phyloP scores from a whole-genome alignment of 2,329 filamentous ascomycete genomes.

The Aureobasidium sp. region DNA sequence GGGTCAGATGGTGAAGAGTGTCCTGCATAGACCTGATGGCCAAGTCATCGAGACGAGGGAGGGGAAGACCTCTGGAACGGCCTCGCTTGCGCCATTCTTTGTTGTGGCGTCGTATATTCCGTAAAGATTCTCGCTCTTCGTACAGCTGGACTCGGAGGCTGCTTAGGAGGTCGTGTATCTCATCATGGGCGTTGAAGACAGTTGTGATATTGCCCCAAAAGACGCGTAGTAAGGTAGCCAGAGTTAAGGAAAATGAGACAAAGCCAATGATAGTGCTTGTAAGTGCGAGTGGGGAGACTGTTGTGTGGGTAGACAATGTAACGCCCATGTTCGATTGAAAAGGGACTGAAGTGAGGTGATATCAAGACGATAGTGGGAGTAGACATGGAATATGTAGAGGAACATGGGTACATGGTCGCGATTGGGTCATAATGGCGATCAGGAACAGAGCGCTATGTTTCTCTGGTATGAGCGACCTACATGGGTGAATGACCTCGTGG shows the following conservation, averaged over 20 bases:
- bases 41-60: slow-evolving; percentile 23
- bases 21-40: slow-evolving; percentile 29
- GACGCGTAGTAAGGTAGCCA: slow-evolving; percentile 33
- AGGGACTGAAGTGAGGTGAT: background rate
- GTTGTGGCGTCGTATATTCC: slow-evolving; percentile 19
- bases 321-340: slow-evolving; percentile 21
- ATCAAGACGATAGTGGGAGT: background rate
- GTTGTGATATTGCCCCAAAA: slow-evolving; percentile 33
- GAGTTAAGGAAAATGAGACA: slow-evolving; percentile 34
- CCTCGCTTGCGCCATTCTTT: slow-evolving; percentile 11
- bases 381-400: background rate
- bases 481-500: background rate
- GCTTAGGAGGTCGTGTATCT: slow-evolving; percentile 32
- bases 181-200: slow-evolving; percentile 26
- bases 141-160: slow-evolving; percentile 33
- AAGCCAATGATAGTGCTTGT: slow-evolving; percentile 31
- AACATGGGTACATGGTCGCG: background rate
- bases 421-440: background rate
- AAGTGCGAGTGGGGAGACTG: slow-evolving; percentile 27
- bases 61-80: background rate
- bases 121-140: slow-evolving; percentile 31
- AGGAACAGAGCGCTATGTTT: background rate
- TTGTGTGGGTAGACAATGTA: slow-evolving; percentile 20
- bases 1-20: slow-evolving; percentile 27
- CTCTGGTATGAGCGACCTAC: background rate